phyloP scores from a whole-genome alignment of 2,329 filamentous ascomycete genomes.

The Torrubiellomyces zombiae region DNA sequence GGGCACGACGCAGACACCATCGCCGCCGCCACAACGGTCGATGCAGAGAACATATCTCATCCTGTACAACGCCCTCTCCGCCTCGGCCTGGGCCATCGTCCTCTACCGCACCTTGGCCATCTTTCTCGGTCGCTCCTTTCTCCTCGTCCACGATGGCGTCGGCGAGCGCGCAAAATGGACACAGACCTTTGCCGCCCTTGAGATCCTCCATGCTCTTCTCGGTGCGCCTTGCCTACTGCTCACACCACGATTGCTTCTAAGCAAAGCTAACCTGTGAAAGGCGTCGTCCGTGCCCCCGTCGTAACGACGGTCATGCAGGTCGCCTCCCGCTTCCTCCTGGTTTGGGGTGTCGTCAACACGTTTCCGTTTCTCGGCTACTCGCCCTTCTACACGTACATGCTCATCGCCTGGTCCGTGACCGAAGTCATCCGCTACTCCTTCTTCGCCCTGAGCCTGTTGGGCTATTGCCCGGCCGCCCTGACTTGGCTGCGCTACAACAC shows the following conservation, averaged over 20 bases:
- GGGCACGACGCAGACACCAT: slow-evolving; percentile 5
- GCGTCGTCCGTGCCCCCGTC: slow-evolving; percentile 71
- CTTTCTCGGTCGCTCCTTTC: slow-evolving; percentile 36
- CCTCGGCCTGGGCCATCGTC: slow-evolving; percentile 62
- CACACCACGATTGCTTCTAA: background rate
- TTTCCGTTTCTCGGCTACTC: slow-evolving; percentile 52
- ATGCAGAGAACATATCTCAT: slow-evolving; percentile 61
- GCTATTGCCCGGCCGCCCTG: slow-evolving; percentile 45
- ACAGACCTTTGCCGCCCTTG: slow-evolving; percentile 69
- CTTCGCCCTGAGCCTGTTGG: slow-evolving; percentile 60
- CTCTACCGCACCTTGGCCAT: slow-evolving; percentile 48
- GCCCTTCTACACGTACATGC: slow-evolving; percentile 57
- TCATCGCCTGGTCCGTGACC: slow-evolving; percentile 75
- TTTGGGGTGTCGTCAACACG: slow-evolving; percentile 65
- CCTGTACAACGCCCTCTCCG: slow-evolving; percentile 68
- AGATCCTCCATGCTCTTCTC: slow-evolving; percentile 64
- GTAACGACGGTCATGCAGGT: slow-evolving; percentile 85
- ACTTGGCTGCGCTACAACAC: slow-evolving; percentile 82
- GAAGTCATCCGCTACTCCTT: slow-evolving; percentile 89
- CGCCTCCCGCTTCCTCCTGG: slow-evolving; percentile 67
- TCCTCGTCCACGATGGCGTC: slow-evolving; percentile 41
- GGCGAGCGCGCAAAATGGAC: slow-evolving; percentile 60
- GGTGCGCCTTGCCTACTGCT: slow-evolving; percentile 31
- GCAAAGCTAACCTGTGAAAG: slow-evolving; percentile 23
- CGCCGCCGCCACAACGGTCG: too few relatives aligned